These are phyloP conservation scores for Botryotinia globosa DNA, from an alignment of 2,329 filamentous ascomycete genomes.

Conservation along the genomic window DNA sequence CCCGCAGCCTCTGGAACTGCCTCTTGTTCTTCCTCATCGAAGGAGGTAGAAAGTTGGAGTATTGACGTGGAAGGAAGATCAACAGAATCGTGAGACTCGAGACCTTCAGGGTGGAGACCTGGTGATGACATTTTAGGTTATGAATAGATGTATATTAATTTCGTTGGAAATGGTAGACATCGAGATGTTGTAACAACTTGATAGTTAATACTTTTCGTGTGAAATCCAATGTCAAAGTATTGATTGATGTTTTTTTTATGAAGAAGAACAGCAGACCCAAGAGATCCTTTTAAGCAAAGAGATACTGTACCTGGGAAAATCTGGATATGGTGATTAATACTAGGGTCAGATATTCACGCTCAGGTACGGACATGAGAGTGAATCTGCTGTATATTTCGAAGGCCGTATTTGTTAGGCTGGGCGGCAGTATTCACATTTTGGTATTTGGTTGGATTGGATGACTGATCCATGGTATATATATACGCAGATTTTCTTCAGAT, in stretches of 20 bases:
- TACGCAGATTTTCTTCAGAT: background rate
- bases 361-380: background rate
- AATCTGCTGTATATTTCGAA: background rate
- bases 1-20: background rate
- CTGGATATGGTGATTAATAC: background rate
- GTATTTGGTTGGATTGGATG: background rate
- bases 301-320: background rate
- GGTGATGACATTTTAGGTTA: background rate
- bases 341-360: background rate
- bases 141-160: background rate
- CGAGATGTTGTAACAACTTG: background rate
- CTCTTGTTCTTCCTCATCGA: background rate
- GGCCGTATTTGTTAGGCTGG: background rate
- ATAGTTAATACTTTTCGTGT: background rate
- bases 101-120: background rate
- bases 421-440: background rate
- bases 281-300: background rate
- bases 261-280: background rate
- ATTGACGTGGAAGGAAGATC: background rate
- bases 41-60: background rate
- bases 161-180: too few relatives aligned
- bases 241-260: background rate
- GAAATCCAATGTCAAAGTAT: background rate
- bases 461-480: background rate
- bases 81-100: too few relatives aligned